These are phyloP conservation scores for Mycocentrospora acerina DNA, from an alignment of 2,329 filamentous ascomycete genomes.

Conservation along the genomic window DNA sequence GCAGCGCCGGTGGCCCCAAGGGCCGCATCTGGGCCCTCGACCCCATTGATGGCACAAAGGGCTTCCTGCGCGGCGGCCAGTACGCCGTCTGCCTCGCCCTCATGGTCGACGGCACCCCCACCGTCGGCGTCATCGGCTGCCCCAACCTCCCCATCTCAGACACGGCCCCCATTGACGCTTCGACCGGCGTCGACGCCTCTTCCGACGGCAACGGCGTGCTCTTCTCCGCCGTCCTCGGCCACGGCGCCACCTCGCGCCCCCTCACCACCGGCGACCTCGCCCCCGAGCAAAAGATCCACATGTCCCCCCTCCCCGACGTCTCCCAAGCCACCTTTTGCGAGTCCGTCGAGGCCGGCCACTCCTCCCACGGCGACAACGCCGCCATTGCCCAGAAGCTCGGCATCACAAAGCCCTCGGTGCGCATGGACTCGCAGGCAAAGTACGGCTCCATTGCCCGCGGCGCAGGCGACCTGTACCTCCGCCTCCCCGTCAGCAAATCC, in stretches of 20 bases:
- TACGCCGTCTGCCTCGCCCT: constrained; percentile 94
- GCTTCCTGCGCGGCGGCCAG: constrained; percentile 92
- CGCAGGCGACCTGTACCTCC: constrained; percentile 90
- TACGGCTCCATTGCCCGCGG: constrained; percentile 94
- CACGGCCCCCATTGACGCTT: constrained; percentile 66
- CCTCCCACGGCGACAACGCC: constrained; percentile 83
- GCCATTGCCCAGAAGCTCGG: constrained; percentile 80
- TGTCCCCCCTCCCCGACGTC: constrained; percentile 76
- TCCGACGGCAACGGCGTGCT: constrained; percentile 81
- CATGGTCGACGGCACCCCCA: constrained; percentile 90
- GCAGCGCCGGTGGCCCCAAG: constrained; percentile 68
- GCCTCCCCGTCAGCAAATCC: constrained; percentile 78
- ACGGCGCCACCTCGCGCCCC: constrained; percentile 79
- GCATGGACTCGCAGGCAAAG: constrained; percentile 98
- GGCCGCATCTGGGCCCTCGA: constrained; percentile 95
- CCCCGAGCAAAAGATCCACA: constrained; percentile 66
- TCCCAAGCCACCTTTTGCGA: constrained; percentile 90
- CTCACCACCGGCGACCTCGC: constrained; percentile 60
- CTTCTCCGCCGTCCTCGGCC: constrained; percentile 78
- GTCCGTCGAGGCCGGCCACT: constrained; percentile 91
- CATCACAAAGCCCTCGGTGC: constrained; percentile 84
- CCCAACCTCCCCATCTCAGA: constrained; percentile 93
- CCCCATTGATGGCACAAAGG: constrained; percentile 97
- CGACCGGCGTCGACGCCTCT: constrained; percentile 72
- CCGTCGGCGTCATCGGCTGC: constrained; percentile 91